A percentile compares a stretch with the other conserved stretches of the same genome.
Evolutionary conservation across 2,329 filamentous ascomycete genomes (phyloP).

Genomic region (Diaporthe amygdali): DNA sequence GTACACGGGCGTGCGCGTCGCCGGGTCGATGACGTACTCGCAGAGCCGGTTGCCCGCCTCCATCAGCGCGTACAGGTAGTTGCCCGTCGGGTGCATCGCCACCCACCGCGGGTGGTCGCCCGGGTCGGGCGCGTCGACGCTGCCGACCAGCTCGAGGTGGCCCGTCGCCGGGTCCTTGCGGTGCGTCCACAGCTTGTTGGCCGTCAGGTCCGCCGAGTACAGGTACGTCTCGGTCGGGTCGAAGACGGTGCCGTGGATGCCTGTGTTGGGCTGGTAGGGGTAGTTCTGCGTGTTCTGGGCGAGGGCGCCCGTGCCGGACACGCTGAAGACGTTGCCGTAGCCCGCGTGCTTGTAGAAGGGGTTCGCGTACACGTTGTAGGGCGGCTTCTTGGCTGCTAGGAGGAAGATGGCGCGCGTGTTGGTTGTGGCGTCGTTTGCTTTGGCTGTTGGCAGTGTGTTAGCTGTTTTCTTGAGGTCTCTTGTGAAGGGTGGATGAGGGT

Average conservation of each 20-base stretch:
- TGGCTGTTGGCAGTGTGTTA: slow-evolving; percentile 51
- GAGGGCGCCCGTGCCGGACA: slow-evolving; percentile 62
- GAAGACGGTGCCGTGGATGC: slow-evolving; percentile 84
- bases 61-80: slow-evolving; percentile 86
- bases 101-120: slow-evolving; percentile 89
- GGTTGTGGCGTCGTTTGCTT: slow-evolving; percentile 70
- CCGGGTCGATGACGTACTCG: slow-evolving; percentile 79
- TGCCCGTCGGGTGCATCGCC: slow-evolving; percentile 78
- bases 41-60: slow-evolving; percentile 86
- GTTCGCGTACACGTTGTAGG: slow-evolving; percentile 86
- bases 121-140: slow-evolving; percentile 71
- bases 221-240: slow-evolving; percentile 75
- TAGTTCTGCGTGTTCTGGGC: slow-evolving; percentile 74
- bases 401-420: slow-evolving; percentile 92
- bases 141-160: slow-evolving; percentile 65
- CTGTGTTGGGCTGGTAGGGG: slow-evolving; percentile 70
- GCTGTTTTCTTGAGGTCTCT: neutral
- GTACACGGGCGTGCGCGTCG: slow-evolving; percentile 77
- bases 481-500: neutral
- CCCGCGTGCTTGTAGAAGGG: slow-evolving; percentile 89
- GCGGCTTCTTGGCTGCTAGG: slow-evolving; percentile 77
- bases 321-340: slow-evolving; percentile 77
- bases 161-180: slow-evolving; percentile 59
- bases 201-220: slow-evolving; percentile 79
- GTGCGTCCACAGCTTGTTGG: slow-evolving; percentile 86